A percentile compares a stretch with the other conserved stretches of the same genome.
Evolutionary conservation across 139 green algal species (phyloP).

Genomic region (Eudorina sp.): DNA sequence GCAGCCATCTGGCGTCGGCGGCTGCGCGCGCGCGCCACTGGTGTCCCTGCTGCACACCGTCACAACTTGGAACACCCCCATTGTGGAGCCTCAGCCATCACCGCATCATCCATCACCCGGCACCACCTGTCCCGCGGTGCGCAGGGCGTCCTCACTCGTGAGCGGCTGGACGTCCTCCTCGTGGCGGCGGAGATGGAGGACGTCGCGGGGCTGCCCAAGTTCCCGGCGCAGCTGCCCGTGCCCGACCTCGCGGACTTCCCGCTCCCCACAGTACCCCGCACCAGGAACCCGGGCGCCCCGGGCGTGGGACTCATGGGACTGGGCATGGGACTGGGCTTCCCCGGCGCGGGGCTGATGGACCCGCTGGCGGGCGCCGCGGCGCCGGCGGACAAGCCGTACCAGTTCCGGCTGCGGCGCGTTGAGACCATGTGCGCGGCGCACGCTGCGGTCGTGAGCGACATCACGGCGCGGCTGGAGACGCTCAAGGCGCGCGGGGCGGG

Average conservation of each 20-base stretch:
- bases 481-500: too few species aligned
- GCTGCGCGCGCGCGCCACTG: too few species aligned
- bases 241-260: slow-evolving; percentile 44
- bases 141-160: slow-evolving; percentile 64
- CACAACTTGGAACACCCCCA: too few species aligned
- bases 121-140: not conserved
- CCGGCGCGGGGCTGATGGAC: not conserved
- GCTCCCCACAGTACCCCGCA: not conserved
- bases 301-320: not conserved
- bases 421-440: slow-evolving; percentile 65
- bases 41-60: too few species aligned
- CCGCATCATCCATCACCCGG: too few species aligned
- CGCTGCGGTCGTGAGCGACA: not conserved
- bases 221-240: slow-evolving; percentile 56
- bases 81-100: too few species aligned
- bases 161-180: slow-evolving; percentile 68
- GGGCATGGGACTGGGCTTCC: not conserved
- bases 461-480: slow-evolving; percentile 44
- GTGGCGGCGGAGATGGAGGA: slow-evolving; percentile 67
- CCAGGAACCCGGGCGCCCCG: not conserved
- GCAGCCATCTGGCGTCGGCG: too few species aligned
- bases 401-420: slow-evolving; percentile 56
- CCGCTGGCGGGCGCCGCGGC: not conserved
- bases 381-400: not conserved
- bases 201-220: slow-evolving; percentile 56